Conservation (phyloP, 108 stramenopile genomes). For the Skeletonema potamos region DNA sequence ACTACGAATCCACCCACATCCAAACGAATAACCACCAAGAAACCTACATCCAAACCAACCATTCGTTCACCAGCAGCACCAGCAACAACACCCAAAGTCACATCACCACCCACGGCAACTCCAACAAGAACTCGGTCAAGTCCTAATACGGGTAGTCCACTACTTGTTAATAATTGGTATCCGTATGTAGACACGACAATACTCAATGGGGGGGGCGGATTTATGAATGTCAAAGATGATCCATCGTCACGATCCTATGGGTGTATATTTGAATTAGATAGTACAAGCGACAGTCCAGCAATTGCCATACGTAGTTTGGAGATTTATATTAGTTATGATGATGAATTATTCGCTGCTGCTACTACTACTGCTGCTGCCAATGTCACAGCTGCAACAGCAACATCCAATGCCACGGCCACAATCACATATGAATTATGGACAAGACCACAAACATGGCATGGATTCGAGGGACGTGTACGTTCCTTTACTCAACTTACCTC, state of each 20-base stretch:
- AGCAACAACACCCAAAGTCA: background rate
- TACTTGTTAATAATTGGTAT: background rate
- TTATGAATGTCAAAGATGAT: background rate
- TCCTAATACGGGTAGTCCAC: no score
- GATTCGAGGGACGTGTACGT: conserved; percentile 1
- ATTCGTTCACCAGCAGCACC: no score
- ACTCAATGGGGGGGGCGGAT: background rate
- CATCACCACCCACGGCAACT: background rate
- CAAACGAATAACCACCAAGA: background rate
- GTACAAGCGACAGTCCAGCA: background rate
- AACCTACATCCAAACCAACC: background rate
- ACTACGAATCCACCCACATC: background rate
- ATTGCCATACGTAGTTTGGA: conserved; percentile 1
- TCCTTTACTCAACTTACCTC: background rate
- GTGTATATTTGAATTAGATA: conserved; percentile 5
- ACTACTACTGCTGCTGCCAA: no score
- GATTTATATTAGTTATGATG: conserved; percentile 6
- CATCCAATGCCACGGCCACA: background rate
- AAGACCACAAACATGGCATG: conserved; percentile 14
- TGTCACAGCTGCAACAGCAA: background rate
- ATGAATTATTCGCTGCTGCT: background rate
- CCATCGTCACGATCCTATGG: conserved; percentile 3
- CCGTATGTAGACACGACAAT: background rate
- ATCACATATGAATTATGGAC: background rate
- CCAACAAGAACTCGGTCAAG: background rate